Evolutionary conservation across 441 rosid genomes (phyloP), one percentile per base, ranked within the genome.

Genomic region (Corymbia calophylla): DNA sequence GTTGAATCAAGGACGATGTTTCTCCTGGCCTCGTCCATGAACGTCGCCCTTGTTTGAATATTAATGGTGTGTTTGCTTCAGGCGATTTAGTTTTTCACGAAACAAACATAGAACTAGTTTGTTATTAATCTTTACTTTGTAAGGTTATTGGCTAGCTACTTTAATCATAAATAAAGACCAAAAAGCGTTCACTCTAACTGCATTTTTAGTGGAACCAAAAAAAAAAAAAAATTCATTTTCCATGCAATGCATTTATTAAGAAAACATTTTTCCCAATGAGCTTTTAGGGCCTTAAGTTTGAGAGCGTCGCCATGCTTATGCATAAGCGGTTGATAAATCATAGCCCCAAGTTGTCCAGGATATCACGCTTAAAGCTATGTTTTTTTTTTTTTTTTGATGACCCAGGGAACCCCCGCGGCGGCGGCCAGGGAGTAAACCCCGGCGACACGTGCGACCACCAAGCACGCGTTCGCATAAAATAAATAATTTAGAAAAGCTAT

Each of bases 191-290:
- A 14, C 32, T 62, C 32, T 29, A 62, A 64, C 70, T n/a, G 9
- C 70, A 14, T n/a, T 64, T 29, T 64, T 16, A 64, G 70, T 35
- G 15, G 35, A 62, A 29, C 68, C 68, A 62, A 62, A 62, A 9
- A 4, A 56, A 58, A 18, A 9, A 0, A 13, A 58, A 25, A 58
- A 25, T 25, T 4, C 13, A n/a, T 1, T 56, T 56, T 56, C 10
- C 8, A 64, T 16, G 32, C n/a, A 15, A 0, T n/a, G 32, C 9
- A n/a, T 17, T n/a, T n/a, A 14, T 64, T 14, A 0, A 35, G 19
- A 64, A 64, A 2, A 64, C 73, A 16, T n/a, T 66, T 31, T 66
- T 18, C 73, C 31, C 73, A 14, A 31, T 16, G 73, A 15, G 73
- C 73, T 66, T 66, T 66, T 19, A 16, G 10, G 21, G 31, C 21